phyloP scores from a whole-genome alignment of 2,329 filamentous ascomycete genomes.

The Phialophora verrucosa region DNA sequence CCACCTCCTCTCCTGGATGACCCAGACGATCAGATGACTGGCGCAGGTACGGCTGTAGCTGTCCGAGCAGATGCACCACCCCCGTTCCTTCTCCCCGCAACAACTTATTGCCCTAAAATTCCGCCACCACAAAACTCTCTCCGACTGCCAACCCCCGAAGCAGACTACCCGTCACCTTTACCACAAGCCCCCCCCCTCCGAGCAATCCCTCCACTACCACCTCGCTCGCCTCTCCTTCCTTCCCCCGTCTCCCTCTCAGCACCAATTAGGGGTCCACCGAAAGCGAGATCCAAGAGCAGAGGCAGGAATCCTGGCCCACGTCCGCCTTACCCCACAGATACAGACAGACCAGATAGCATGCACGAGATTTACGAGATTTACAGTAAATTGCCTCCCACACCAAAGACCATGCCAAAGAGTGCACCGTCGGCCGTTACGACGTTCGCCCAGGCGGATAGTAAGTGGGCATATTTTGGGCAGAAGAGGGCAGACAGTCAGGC shows the following conservation, averaged over 20 bases:
- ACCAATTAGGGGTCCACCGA: background rate
- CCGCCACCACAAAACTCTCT: background rate
- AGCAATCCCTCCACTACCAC: slow-evolving; percentile 2
- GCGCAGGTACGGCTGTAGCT: background rate
- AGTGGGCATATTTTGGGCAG: slow-evolving; percentile 28
- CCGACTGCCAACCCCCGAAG: slow-evolving; percentile 3
- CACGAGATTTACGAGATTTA: slow-evolving; percentile 33
- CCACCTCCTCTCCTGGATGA: slow-evolving; percentile 29
- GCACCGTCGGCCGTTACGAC: slow-evolving; percentile 21
- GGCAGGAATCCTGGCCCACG: background rate
- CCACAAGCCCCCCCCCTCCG: background rate
- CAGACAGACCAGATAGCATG: slow-evolving; percentile 23
- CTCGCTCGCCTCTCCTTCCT: slow-evolving; percentile 19
- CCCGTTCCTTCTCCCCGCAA: background rate
- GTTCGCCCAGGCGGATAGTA: slow-evolving; percentile 29
- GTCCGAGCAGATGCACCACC: background rate
- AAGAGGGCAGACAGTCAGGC: slow-evolving; percentile 13
- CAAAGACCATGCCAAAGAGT: slow-evolving; percentile 8
- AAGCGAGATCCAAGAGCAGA: background rate
- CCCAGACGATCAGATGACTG: background rate
- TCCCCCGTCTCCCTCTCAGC: background rate
- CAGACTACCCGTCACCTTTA: slow-evolving; percentile 21
- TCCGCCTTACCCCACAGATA: background rate
- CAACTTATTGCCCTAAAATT: background rate
- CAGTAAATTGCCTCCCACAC: slow-evolving; percentile 14